phyloP scores from a whole-genome alignment of 768 basidiomycete genomes.

The Mycena latifolia region DNA sequence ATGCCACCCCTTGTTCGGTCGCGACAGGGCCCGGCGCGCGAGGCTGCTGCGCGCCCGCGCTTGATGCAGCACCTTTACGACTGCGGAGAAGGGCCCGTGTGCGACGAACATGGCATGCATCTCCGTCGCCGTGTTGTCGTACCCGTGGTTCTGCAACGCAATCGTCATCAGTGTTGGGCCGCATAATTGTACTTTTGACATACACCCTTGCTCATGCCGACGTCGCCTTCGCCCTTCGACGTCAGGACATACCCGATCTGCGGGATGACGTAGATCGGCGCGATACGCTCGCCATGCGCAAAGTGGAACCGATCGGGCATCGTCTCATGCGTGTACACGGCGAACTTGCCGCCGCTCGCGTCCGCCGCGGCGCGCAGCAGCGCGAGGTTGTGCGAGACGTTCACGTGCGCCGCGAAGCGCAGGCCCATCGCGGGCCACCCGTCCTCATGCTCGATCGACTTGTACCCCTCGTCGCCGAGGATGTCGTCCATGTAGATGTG shows the following conservation, averaged over 20 bases:
- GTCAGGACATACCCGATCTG: constrained; percentile 86
- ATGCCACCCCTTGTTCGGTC: constrained; percentile 69
- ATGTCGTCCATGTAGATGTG: constrained; percentile 87
- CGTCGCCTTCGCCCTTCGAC: constrained; percentile 68
- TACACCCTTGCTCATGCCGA: constrained; percentile 81
- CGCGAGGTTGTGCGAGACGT: constrained; percentile 68
- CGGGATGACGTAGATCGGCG: constrained; percentile 89
- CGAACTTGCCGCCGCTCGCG: constrained; percentile 73
- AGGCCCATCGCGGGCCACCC: constrained; percentile 94
- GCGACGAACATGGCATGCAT: constrained; percentile 96
- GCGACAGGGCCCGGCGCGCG: constrained; percentile 38
- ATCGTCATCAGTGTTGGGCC: background rate
- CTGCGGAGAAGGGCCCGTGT: constrained; percentile 87
- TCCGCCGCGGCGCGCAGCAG: constrained; percentile 65
- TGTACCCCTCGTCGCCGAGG: constrained; percentile 72
- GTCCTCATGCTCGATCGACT: constrained; percentile 78
- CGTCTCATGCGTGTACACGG: constrained; percentile 81
- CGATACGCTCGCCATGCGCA: constrained; percentile 78
- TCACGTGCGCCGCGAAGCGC: constrained; percentile 72
- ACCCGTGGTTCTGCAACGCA: constrained; percentile 81
- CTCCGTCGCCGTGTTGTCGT: constrained; percentile 79
- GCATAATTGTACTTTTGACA: background rate
- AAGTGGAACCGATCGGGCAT: constrained; percentile 91
- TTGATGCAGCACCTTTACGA: constrained; percentile 70
- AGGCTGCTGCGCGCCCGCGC: constrained; percentile 37